Conservation (phyloP, 148 eudicot species). For the Pharnaceum exiguum region DNA sequence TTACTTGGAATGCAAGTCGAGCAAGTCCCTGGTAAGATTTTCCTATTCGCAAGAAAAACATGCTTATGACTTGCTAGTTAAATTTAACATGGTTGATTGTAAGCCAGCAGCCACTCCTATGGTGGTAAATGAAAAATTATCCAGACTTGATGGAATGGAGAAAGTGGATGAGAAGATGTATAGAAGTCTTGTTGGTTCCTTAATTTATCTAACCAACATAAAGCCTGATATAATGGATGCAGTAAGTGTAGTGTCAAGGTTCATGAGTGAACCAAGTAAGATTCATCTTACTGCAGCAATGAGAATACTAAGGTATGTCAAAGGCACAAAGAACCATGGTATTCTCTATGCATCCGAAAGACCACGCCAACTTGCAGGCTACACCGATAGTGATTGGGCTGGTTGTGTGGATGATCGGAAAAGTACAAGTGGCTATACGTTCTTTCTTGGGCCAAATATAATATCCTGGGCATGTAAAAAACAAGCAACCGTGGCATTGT, state of each 20-base stretch:
- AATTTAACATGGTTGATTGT: constrained; percentile 1
- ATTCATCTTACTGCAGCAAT: not conserved
- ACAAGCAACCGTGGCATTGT: not conserved
- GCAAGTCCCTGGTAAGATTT: not conserved
- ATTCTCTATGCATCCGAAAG: not conserved
- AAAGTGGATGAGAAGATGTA: not conserved
- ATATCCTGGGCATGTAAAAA: not conserved
- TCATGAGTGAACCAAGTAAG: not conserved
- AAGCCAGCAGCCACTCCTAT: constrained; percentile 2
- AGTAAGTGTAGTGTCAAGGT: not conserved
- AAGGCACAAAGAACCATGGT: not conserved
- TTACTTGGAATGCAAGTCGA: constrained; percentile 10
- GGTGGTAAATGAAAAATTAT: not conserved
- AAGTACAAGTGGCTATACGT: not conserved
- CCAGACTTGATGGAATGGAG: not conserved
- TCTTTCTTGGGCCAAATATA: not conserved
- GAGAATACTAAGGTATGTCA: not conserved
- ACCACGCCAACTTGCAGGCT: not conserved
- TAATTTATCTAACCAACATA: not conserved
- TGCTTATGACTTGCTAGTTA: not conserved
- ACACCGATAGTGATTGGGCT: not conserved
- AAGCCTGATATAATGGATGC: not conserved
- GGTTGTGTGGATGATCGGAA: not conserved
- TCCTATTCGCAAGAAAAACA: constrained; percentile 9
- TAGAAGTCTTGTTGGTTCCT: not conserved